phyloP scores from a whole-genome alignment of 2,329 filamentous ascomycete genomes.

The Xylaria sp. region DNA sequence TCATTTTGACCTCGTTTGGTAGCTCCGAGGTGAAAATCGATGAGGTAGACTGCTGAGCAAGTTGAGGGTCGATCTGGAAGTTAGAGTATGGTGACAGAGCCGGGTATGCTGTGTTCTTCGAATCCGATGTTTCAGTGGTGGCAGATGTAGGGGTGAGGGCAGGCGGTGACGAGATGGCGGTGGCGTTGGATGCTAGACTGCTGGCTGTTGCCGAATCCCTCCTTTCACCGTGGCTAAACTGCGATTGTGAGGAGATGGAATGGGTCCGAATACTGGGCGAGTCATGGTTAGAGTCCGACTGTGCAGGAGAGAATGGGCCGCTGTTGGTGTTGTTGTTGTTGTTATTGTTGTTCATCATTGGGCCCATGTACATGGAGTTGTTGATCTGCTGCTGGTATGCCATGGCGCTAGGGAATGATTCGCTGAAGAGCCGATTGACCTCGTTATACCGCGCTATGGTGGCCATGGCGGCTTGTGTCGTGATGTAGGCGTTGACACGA shows the following conservation, averaged over 20 bases:
- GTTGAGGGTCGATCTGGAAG: slow-evolving; percentile 32
- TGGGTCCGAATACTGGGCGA: slow-evolving; percentile 23
- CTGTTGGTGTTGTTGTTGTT: slow-evolving; percentile 7
- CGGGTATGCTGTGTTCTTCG: slow-evolving; percentile 29
- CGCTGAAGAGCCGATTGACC: slow-evolving; percentile 50
- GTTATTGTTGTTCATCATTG: slow-evolving; percentile 26
- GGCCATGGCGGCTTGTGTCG: slow-evolving; percentile 48
- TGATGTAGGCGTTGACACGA: slow-evolving; percentile 55
- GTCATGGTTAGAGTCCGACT: slow-evolving; percentile 9
- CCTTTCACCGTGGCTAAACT: slow-evolving; percentile 14
- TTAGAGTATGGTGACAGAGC: slow-evolving; percentile 33
- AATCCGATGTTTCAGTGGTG: slow-evolving; percentile 25
- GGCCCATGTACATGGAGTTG: slow-evolving; percentile 33
- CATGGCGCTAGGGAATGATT: slow-evolving; percentile 47
- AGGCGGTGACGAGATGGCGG: slow-evolving; percentile 31
- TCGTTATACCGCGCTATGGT: slow-evolving; percentile 48
- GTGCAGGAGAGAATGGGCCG: slow-evolving; percentile 17
- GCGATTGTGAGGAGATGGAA: slow-evolving; percentile 24
- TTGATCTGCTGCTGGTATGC: slow-evolving; percentile 36
- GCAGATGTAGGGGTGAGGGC: slow-evolving; percentile 32
- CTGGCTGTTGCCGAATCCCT: slow-evolving; percentile 17
- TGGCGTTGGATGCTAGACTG: slow-evolving; percentile 15
- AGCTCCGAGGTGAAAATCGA: slow-evolving; percentile 48
- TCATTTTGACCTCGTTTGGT: slow-evolving; percentile 47
- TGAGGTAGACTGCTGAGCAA: slow-evolving; percentile 28